These are phyloP conservation scores for Exophiala alcalophila DNA, from an alignment of 2,329 filamentous ascomycete genomes.

Conservation along the genomic window DNA sequence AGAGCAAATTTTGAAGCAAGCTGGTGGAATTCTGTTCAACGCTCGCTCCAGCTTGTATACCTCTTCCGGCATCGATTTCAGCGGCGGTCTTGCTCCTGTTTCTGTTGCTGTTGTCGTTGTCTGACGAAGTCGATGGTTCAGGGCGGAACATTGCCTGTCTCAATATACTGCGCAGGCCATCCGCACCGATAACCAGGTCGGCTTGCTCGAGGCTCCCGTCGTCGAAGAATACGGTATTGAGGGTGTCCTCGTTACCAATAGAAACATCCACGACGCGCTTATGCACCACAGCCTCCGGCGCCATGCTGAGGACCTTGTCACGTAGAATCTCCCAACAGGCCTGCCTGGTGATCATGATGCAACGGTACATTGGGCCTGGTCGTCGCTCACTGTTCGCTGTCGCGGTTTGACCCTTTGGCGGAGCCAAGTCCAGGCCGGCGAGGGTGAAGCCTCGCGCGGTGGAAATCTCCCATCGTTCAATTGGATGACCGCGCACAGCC, in stretches of 20 bases:
- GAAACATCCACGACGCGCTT: constrained; percentile 36
- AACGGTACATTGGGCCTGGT: no score
- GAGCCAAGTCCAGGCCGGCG: constrained; percentile 29
- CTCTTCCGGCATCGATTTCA: background rate
- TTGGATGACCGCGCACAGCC: constrained; percentile 37
- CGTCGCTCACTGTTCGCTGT: constrained; percentile 2
- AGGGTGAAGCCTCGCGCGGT: constrained; percentile 38
- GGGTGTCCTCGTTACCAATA: constrained; percentile 16
- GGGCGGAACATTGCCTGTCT: constrained; percentile 40
- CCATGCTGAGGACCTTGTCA: constrained; percentile 35
- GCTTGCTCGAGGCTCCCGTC: constrained; percentile 37
- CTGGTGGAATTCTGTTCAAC: no score
- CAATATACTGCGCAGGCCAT: constrained; percentile 40
- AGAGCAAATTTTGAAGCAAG: constrained; percentile 1
- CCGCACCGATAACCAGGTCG: constrained; percentile 45
- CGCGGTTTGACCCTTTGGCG: background rate
- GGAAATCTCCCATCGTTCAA: constrained; percentile 35
- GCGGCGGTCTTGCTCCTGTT: background rate
- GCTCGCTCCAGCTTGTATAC: background rate
- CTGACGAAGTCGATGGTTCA: no score
- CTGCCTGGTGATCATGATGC: constrained; percentile 41
- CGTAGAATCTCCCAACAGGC: constrained; percentile 40
- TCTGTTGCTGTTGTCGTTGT: constrained; percentile 3
- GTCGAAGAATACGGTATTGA: constrained; percentile 31
- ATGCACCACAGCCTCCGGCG: constrained; percentile 33